phyloP scores from a whole-genome alignment of 768 basidiomycete genomes.

The Lactarius pseudohatsudake region DNA sequence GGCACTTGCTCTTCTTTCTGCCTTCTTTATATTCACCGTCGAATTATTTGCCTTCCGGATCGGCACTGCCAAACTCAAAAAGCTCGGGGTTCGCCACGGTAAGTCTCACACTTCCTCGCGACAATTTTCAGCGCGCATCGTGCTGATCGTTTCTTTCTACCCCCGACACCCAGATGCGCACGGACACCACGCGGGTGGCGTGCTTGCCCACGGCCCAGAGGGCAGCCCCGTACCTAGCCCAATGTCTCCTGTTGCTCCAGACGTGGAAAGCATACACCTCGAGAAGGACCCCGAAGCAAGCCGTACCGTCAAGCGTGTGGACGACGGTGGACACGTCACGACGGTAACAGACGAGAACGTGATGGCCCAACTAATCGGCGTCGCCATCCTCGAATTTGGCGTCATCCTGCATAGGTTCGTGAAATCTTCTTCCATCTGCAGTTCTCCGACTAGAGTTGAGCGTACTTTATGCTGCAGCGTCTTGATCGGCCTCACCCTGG shows the following conservation, averaged over 20 bases:
- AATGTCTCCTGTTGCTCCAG: not conserved
- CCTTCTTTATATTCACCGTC: slow-evolving; percentile 80
- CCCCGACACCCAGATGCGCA: slow-evolving; percentile 53
- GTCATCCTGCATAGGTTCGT: slow-evolving; percentile 77
- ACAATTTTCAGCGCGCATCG: not conserved
- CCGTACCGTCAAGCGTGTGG: slow-evolving; percentile 36
- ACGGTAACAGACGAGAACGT: slow-evolving; percentile 34
- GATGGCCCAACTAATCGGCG: slow-evolving; percentile 74
- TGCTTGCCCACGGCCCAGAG: slow-evolving; percentile 74
- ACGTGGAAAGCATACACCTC: slow-evolving; percentile 1
- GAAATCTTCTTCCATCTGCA: not conserved
- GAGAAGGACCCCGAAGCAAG: not conserved
- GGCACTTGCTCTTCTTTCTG: slow-evolving; percentile 75
- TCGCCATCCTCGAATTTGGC: slow-evolving; percentile 93
- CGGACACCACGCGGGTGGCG: slow-evolving; percentile 58
- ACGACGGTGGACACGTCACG: slow-evolving; percentile 34
- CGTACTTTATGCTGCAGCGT: slow-evolving; percentile 44
- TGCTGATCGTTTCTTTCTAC: not conserved
- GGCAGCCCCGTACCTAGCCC: slow-evolving; percentile 24
- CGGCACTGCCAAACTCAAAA: slow-evolving; percentile 70
- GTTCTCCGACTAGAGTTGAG: not conserved
- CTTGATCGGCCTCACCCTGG: slow-evolving; percentile 87
- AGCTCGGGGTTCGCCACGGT: slow-evolving; percentile 66
- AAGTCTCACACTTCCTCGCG: slow-evolving; percentile 27
- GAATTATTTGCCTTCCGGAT: slow-evolving; percentile 87